Evolutionary conservation across 805 yeast species (phyloP).

Genomic region (Yamadazyma kitorensis): DNA sequence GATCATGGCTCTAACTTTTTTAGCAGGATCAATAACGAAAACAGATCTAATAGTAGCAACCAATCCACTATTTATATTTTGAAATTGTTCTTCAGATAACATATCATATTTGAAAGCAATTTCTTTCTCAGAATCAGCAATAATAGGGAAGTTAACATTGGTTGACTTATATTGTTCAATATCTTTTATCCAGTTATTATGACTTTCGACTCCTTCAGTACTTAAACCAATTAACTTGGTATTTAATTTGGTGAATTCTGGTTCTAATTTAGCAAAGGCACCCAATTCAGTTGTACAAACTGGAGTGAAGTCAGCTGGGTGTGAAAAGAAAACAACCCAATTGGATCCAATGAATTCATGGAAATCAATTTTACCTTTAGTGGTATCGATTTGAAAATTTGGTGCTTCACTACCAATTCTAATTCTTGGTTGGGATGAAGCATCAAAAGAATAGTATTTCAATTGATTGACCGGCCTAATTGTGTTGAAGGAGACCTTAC

Average conservation of each 20-base stretch:
- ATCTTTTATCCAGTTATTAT: slow-evolving; percentile 67
- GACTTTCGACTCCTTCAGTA: slow-evolving; percentile 61
- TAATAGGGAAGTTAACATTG: slow-evolving; percentile 63
- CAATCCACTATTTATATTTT: slow-evolving; percentile 57
- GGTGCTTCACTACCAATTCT: slow-evolving; percentile 67
- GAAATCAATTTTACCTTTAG: slow-evolving; percentile 61
- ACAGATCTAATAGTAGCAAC: slow-evolving; percentile 71
- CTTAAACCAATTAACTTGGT: slow-evolving; percentile 68
- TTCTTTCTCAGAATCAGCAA: slow-evolving; percentile 63
- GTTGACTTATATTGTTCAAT: slow-evolving; percentile 39
- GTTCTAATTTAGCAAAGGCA: slow-evolving; percentile 68
- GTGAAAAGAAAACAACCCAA: slow-evolving; percentile 70
- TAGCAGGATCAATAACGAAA: slow-evolving; percentile 65
- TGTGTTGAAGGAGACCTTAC: not conserved
- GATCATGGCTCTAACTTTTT: slow-evolving; percentile 59
- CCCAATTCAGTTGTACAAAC: slow-evolving; percentile 79
- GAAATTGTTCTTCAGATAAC: slow-evolving; percentile 65
- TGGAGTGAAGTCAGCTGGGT: slow-evolving; percentile 78
- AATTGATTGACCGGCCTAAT: slow-evolving; percentile 6
- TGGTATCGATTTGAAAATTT: slow-evolving; percentile 61
- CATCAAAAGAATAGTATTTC: slow-evolving; percentile 25
- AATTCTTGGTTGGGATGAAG: slow-evolving; percentile 41
- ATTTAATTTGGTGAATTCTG: slow-evolving; percentile 63
- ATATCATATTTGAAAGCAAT: slow-evolving; percentile 64
- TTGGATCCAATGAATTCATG: slow-evolving; percentile 59